These are phyloP conservation scores for Neurospora sp. DNA, from an alignment of 495 filamentous ascomycete genomes.

Conservation along the genomic window DNA sequence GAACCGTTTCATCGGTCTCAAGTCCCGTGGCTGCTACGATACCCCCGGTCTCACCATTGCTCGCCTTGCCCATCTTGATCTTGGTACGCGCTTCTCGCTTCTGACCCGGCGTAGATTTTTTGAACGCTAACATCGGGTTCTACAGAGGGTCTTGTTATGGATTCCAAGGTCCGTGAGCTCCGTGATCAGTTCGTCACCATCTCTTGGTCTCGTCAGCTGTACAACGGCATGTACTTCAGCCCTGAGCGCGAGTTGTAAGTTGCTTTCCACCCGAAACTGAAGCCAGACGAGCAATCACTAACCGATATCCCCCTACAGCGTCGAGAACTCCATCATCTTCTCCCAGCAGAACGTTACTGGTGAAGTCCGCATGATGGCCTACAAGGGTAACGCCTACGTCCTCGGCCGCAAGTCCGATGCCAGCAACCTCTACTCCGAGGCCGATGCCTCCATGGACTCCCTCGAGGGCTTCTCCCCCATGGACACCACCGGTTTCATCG, in stretches of 20 bases:
- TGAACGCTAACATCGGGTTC: neutral
- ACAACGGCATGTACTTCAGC: slow-evolving; percentile 78
- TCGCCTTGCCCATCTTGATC: slow-evolving; percentile 67
- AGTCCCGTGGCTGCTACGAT: slow-evolving; percentile 89
- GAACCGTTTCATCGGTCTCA: slow-evolving; percentile 44
- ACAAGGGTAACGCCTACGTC: slow-evolving; percentile 69
- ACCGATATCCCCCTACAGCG: neutral
- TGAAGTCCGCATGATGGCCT: slow-evolving; percentile 57
- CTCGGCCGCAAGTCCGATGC: slow-evolving; percentile 67
- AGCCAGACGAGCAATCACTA: slow-evolving; percentile 73
- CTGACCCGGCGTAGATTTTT: neutral
- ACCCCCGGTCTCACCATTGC: slow-evolving; percentile 58
- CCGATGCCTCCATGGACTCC: slow-evolving; percentile 79
- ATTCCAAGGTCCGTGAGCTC: slow-evolving; percentile 71
- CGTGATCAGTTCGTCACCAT: slow-evolving; percentile 76
- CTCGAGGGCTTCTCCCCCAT: slow-evolving; percentile 69
- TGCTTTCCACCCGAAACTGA: neutral
- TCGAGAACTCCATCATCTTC: slow-evolving; percentile 58
- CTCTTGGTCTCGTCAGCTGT: slow-evolving; percentile 64
- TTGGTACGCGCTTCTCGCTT: slow-evolving; percentile 30
- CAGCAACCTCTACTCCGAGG: slow-evolving; percentile 76
- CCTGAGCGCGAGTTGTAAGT: slow-evolving; percentile 50
- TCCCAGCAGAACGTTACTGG: slow-evolving; percentile 55
- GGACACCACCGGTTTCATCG: slow-evolving; percentile 66
- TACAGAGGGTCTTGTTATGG: slow-evolving; percentile 67